phyloP scores from a whole-genome alignment of 805 yeast genomes.

The Kluyveromyces siamensis region DNA sequence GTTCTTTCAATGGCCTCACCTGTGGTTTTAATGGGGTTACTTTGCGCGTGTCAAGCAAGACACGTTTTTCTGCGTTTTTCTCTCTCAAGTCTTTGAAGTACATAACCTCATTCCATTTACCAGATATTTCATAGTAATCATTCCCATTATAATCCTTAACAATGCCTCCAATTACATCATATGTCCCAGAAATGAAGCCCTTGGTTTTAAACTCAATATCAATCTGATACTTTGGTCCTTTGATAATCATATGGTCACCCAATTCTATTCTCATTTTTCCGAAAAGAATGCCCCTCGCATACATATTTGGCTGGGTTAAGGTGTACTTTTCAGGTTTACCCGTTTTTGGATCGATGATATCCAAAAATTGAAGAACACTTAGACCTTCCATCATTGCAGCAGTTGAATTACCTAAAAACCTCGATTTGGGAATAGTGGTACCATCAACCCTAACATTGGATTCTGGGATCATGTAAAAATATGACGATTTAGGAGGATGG shows the following conservation, averaged over 20 bases:
- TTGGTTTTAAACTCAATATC: constrained; percentile 92
- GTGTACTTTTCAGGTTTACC: constrained; percentile 60
- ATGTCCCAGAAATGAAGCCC: constrained; percentile 88
- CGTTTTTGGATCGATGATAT: constrained; percentile 37
- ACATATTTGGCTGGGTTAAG: constrained; percentile 91
- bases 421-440: constrained; percentile 74
- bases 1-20: constrained; percentile 73
- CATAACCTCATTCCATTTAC: constrained; percentile 91
- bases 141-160: constrained; percentile 49
- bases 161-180: constrained; percentile 77
- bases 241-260: constrained; percentile 83
- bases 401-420: constrained; percentile 88
- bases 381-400: constrained; percentile 96
- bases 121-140: constrained; percentile 56
- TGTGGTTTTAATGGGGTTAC: constrained; percentile 50
- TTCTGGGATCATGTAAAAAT: constrained; percentile 80
- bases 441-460: constrained; percentile 83
- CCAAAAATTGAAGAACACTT: constrained; percentile 61
- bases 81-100: constrained; percentile 48
- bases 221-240: constrained; percentile 53
- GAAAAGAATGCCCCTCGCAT: constrained; percentile 86
- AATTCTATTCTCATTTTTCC: constrained; percentile 85
- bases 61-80: constrained; percentile 35
- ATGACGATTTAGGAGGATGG: constrained; percentile 96
- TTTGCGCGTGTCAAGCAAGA: constrained; percentile 52